A percentile compares a stretch with the other conserved stretches of the same genome.
These are phyloP conservation scores for Drechslerella coelobrocha DNA, from an alignment of 2,329 filamentous ascomycete genomes.

Conservation along the genomic window DNA sequence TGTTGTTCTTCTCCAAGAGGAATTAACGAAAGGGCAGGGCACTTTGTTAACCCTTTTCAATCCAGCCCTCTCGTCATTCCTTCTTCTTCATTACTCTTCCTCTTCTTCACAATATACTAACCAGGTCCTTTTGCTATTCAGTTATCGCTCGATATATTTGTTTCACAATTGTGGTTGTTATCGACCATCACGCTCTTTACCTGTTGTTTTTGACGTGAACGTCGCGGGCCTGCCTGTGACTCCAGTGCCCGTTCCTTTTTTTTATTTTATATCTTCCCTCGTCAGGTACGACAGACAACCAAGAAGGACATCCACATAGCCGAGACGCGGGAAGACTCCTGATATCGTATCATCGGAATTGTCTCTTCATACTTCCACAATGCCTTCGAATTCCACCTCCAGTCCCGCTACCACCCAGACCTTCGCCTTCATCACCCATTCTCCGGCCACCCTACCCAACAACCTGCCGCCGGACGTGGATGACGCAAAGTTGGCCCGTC, in stretches of 20 bases:
- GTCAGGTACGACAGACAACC: too few species aligned
- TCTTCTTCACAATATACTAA: neutral
- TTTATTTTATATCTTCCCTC: constrained; percentile 8
- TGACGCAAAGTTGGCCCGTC: constrained; percentile 53
- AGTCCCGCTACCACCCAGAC: constrained; percentile 37
- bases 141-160: constrained; percentile 1
- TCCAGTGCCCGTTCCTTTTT: too few species aligned
- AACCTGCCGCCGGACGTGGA: constrained; percentile 53
- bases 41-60: constrained; percentile 50
- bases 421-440: constrained; percentile 55
- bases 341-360: too few species aligned
- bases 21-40: too few species aligned
- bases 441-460: constrained; percentile 53
- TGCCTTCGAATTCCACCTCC: constrained; percentile 30
- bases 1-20: neutral
- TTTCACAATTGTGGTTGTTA: neutral
- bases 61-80: neutral
- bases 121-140: neutral
- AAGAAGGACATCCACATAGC: too few species aligned
- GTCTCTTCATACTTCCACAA: too few species aligned
- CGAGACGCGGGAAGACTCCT: too few species aligned
- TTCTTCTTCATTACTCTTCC: constrained; percentile 11
- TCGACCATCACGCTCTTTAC: constrained; percentile 30
- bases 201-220: neutral
- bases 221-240: neutral